These are phyloP conservation scores for Rhynchosporium secalis DNA, from an alignment of 2,329 filamentous ascomycete species.

Conservation along the genomic window DNA sequence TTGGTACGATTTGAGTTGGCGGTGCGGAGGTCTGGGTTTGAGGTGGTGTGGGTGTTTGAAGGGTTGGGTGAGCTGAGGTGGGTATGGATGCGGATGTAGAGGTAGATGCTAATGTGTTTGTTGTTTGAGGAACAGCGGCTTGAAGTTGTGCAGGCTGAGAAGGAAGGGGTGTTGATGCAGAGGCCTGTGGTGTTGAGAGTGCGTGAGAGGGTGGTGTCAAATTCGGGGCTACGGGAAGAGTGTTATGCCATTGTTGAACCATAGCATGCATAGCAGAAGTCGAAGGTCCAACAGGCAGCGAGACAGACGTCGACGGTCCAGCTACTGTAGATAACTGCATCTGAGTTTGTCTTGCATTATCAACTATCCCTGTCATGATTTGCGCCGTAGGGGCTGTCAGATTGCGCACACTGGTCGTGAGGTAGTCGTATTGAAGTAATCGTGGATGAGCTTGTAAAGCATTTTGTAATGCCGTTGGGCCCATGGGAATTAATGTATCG, in stretches of 20 bases:
- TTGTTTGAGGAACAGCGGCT: neutral
- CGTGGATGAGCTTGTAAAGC: constrained; percentile 32
- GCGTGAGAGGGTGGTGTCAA: neutral
- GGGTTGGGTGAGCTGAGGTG: constrained; percentile 23
- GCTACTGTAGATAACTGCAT: neutral
- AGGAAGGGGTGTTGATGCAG: neutral
- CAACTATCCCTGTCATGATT: constrained; percentile 26
- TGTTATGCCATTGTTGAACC: neutral
- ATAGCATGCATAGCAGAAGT: constrained; percentile 1
- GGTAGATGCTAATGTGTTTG: neutral
- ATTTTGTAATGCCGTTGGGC: constrained; percentile 45
- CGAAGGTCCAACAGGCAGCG: neutral
- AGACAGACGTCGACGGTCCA: neutral
- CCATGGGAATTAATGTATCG: constrained; percentile 53
- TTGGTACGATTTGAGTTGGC: neutral
- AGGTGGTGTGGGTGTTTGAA: no score
- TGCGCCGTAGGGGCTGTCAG: constrained; percentile 22
- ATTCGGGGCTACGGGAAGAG: neutral
- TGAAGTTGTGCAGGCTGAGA: neutral
- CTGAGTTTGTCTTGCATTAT: constrained; percentile 21
- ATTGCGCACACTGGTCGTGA: constrained; percentile 25
- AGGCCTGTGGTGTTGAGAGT: neutral
- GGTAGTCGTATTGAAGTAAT: constrained; percentile 26
- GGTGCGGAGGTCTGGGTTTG: no score
- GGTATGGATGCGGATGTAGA: neutral